Percentiles rank a stretch among this genome's conserved stretches.
These are phyloP conservation scores for Infundibulicybe gibba DNA, from an alignment of 768 basidiomycete species.

Conservation along the genomic window DNA sequence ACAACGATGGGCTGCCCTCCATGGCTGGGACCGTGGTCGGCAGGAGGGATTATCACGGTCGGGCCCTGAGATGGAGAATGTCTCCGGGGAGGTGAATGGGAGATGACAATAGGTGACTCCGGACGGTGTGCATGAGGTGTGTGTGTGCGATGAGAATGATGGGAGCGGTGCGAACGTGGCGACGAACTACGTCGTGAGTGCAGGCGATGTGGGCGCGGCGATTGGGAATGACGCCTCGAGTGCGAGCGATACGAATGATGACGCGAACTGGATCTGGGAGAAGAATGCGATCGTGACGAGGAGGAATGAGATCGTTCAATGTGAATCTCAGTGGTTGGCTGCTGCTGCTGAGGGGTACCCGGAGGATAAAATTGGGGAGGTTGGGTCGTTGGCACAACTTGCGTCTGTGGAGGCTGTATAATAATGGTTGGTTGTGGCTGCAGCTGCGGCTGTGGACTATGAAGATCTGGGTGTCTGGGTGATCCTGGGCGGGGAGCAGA, in stretches of 20 bases:
- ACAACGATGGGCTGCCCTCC: too few species aligned
- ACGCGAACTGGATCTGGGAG: slow-evolving; percentile 7
- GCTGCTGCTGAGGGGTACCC: background rate
- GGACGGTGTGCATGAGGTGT: too few species aligned
- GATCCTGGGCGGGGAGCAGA: slow-evolving; percentile 10
- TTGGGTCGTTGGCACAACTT: slow-evolving; percentile 4
- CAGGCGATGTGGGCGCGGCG: slow-evolving; percentile 1
- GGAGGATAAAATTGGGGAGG: slow-evolving; percentile 8
- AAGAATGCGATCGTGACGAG: slow-evolving; percentile 10
- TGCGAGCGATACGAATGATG: slow-evolving; percentile 1
- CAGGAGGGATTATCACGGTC: too few species aligned
- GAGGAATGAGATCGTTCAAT: background rate
- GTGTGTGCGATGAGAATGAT: background rate
- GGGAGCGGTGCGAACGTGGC: background rate
- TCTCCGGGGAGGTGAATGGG: too few species aligned
- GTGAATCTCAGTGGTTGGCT: background rate
- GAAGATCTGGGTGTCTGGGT: slow-evolving; percentile 19
- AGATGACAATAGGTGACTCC: too few species aligned
- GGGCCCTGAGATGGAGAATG: too few species aligned
- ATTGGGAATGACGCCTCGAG: background rate
- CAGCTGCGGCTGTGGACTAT: slow-evolving; percentile 16
- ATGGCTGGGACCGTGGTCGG: too few species aligned
- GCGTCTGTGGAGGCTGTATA: slow-evolving; percentile 9
- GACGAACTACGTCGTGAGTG: background rate
- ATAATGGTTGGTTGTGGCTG: slow-evolving; percentile 16